Evolutionary conservation across 2,329 filamentous ascomycete genomes (phyloP).

Genomic region (Neopestalotiopsis clavispora): DNA sequence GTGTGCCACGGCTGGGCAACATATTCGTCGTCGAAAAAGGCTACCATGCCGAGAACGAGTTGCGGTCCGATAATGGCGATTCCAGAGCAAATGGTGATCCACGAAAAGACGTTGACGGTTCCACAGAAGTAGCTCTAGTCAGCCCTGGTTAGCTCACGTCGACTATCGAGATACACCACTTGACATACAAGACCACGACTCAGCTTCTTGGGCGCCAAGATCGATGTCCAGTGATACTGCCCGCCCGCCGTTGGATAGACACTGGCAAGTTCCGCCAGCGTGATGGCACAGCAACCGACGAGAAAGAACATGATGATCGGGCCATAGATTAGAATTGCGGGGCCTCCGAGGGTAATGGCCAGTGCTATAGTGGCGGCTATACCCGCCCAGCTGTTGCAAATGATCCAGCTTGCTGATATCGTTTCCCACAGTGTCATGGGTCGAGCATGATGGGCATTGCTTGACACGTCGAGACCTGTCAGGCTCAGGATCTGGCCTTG

Average conservation of each 20-base stretch:
- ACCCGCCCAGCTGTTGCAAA: conserved; percentile 8
- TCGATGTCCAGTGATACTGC: conserved; percentile 4
- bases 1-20: neutral
- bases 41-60: neutral
- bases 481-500: neutral
- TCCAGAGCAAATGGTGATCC: neutral
- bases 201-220: conserved; percentile 4
- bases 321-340: neutral
- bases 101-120: neutral
- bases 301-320: neutral
- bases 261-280: neutral
- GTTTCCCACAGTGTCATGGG: conserved; percentile 6
- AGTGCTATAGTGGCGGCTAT: conserved; percentile 3
- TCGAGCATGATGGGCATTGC: neutral
- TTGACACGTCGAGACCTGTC: neutral
- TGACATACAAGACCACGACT: neutral
- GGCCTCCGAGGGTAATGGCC: conserved; percentile 1
- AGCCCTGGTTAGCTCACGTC: neutral
- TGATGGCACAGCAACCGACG: neutral
- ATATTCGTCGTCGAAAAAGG: neutral
- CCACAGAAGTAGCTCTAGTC: neutral
- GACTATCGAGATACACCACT: neutral
- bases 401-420: conserved; percentile 5
- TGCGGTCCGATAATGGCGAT: conserved; percentile 1
- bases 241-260: neutral